Evolutionary conservation across 805 yeast species (phyloP), one percentile per base, ranked within the genome.

Genomic region (Candida ipomoeae): DNA sequence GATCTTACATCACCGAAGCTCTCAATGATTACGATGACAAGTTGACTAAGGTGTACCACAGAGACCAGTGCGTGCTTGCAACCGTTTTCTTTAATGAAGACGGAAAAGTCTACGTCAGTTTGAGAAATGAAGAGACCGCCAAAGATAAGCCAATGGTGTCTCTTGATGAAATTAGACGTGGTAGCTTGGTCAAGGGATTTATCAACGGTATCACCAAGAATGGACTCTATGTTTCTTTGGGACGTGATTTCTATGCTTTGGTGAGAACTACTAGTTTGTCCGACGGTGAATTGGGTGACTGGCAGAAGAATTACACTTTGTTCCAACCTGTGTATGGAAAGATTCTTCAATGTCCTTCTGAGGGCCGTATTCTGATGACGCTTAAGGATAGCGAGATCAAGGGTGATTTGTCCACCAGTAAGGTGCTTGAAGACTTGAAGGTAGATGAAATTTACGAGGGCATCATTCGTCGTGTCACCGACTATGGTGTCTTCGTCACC

Each of bases 401-500:
- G 49, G 96, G 96, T 40, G 83, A 83, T 20, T 64, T 81, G 52
- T 74, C 78, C 50, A 64, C 76, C 31, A 65, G 82, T 61, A 86
- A 85, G 65, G 71, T 73, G 48, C 83, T 85, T 57, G 83, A 78
- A 40, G 94, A 87, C 50, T 73, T 92, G 49, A 69, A 80, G 50
- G 82, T 77, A 46, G 96, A 87, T 49, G 87, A 85, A 26, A 70
- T 84, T 31, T 81, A 73, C 58, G 92, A 86, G 62, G 99, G 97
- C 64, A 70, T 83, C 2, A 85, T 92, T 40, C 84, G 81, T 63
- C 80, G 80, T 53, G 87, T 84, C 21, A 83, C 90, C 33, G 96
- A 88, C 43, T 92, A 84, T 64, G 99, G 99, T 72, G 96, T 89
- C 3, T 92, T 92, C 63, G 86, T 92, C 46, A 84, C 81, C 55